Percentiles rank a stretch among this genome's conserved stretches.
These are phyloP conservation scores for Paramecium sonneborni DNA, from an alignment of 73 alveolate genomes.

Conservation along the genomic window DNA sequence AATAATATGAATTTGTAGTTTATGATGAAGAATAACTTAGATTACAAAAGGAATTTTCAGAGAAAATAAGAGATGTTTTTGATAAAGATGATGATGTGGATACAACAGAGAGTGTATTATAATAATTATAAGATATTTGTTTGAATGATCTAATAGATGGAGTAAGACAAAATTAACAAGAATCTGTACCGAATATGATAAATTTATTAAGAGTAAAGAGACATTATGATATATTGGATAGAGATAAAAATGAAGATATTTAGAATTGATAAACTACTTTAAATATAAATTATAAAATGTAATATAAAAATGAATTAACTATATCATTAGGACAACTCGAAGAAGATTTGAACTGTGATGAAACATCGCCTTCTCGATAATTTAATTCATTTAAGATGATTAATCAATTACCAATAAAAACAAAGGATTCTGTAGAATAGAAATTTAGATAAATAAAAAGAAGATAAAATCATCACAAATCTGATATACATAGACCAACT, in stretches of 20 bases:
- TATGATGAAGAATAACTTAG: neutral
- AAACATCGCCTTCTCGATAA: neutral
- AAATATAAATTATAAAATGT: neutral
- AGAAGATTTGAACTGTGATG: neutral
- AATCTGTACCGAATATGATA: neutral
- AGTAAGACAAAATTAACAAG: neutral
- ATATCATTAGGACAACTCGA: neutral
- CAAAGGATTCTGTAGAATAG: constrained; percentile 1
- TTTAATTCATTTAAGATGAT: neutral
- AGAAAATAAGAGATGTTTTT: neutral
- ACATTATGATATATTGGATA: neutral
- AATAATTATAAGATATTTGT: neutral
- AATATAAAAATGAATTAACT: neutral
- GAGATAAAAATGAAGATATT: neutral
- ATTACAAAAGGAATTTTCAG: neutral
- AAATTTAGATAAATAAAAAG: neutral
- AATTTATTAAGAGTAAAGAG: neutral
- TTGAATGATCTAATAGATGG: neutral
- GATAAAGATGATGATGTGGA: neutral
- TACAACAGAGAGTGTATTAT: neutral
- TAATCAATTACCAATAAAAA: neutral
- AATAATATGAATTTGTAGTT: neutral
- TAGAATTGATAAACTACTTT: neutral
- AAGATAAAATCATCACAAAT: constrained; percentile 12
- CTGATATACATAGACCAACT: constrained; percentile 21